Evolutionary conservation across 2,329 filamentous ascomycete species (phyloP).

Genomic region (Cadophora malorum): DNA sequence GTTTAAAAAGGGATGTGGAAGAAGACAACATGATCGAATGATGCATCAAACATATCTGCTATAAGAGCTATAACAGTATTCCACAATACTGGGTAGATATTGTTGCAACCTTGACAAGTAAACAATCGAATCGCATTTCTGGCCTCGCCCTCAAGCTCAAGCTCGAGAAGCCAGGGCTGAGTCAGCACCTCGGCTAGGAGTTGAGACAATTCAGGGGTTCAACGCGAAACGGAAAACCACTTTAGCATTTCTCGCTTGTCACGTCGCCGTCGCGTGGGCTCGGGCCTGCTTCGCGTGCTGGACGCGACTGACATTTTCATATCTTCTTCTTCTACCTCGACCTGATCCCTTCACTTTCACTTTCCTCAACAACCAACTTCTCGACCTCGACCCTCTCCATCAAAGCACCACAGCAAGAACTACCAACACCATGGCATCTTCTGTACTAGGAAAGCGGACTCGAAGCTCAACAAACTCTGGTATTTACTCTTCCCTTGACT

Average conservation of each 20-base stretch:
- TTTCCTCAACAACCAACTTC: constrained; percentile 24
- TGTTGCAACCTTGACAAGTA: not conserved
- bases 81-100: too few species aligned
- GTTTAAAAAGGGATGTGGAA: too few species aligned
- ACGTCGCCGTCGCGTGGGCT: constrained; percentile 15
- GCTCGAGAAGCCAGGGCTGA: not conserved
- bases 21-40: too few species aligned
- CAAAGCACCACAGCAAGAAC: constrained; percentile 29
- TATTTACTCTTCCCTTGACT: constrained; percentile 38
- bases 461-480: constrained; percentile 48
- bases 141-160: too few species aligned
- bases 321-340: constrained; percentile 17
- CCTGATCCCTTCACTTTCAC: not conserved
- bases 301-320: constrained; percentile 18
- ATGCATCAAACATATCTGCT: too few species aligned
- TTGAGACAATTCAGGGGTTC: not conserved
- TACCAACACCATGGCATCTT: constrained; percentile 43
- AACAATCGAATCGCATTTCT: not conserved
- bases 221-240: constrained; percentile 11
- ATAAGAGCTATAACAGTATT: too few species aligned
- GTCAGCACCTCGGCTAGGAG: not conserved
- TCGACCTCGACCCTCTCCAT: constrained; percentile 23
- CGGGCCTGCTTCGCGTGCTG: constrained; percentile 13
- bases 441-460: constrained; percentile 55
- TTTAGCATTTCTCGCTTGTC: constrained; percentile 21